Percentiles rank a stretch among this genome's conserved stretches.
Evolutionary conservation across 306 rosid species (phyloP).

Genomic region (Castanea mollissima): DNA sequence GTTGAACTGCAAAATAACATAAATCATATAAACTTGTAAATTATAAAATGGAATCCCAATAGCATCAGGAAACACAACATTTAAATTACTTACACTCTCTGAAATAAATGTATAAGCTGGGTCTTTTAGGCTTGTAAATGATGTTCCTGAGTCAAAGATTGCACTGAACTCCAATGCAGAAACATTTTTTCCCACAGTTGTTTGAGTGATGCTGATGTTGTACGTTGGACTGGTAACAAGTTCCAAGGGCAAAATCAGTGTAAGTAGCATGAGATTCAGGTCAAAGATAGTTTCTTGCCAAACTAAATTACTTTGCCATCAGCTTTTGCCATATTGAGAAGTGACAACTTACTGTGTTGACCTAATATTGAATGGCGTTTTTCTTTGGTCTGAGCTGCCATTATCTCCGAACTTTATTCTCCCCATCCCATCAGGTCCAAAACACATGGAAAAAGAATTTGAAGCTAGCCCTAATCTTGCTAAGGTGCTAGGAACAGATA

Average conservation of each 20-base stretch:
- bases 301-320: background rate
- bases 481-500: constrained; percentile 81
- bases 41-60: constrained; percentile 5
- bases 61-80: constrained; percentile 7
- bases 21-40: background rate
- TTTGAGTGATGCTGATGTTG: constrained; percentile 66
- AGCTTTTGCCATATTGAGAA: background rate
- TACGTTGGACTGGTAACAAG: constrained; percentile 61
- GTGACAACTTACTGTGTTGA: constrained; percentile 44
- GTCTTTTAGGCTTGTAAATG: constrained; percentile 73
- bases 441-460: constrained; percentile 92
- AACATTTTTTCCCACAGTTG: constrained; percentile 41
- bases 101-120: constrained; percentile 70
- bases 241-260: constrained; percentile 21
- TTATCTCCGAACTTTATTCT: constrained; percentile 82
- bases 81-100: constrained; percentile 45
- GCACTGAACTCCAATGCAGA: constrained; percentile 54
- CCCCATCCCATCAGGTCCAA: constrained; percentile 59
- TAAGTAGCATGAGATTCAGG: constrained; percentile 5
- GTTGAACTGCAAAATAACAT: constrained; percentile 55
- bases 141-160: constrained; percentile 85
- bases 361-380: constrained; percentile 64
- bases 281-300: constrained; percentile 4
- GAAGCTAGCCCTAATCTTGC: constrained; percentile 57
- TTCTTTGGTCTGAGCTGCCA: constrained; percentile 54